Percentiles rank a stretch among this genome's conserved stretches.
Evolutionary conservation across 225 moss, liverwort and hornwort genomes (phyloP).

Genomic region (Bryum argenteum): DNA sequence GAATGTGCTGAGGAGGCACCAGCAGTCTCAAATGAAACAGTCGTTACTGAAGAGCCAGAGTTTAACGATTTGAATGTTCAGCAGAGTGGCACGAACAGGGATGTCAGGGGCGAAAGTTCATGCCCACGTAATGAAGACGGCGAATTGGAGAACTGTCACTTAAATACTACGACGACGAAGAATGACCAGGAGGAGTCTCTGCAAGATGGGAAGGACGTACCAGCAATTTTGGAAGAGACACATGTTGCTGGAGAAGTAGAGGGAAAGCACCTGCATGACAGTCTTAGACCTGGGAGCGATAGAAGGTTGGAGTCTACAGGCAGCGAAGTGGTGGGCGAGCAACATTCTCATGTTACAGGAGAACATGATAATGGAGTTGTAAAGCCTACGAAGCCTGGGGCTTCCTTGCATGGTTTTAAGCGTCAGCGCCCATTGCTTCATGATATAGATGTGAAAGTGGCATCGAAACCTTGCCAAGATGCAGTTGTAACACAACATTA

Average conservation of each 20-base stretch:
- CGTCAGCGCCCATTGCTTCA: conserved; percentile 32
- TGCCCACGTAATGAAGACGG: conserved; percentile 16
- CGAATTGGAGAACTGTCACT: conserved; percentile 11
- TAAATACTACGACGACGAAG: conserved; percentile 29
- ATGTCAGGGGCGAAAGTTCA: conserved; percentile 19
- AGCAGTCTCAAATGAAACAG: conserved; percentile 13
- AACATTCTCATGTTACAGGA: conserved; percentile 7
- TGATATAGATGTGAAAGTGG: conserved; percentile 23
- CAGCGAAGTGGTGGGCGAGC: conserved; percentile 10
- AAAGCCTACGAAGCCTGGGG: conserved; percentile 21
- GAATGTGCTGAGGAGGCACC: conserved; percentile 15
- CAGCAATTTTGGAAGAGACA: conserved; percentile 17
- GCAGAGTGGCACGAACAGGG: background rate
- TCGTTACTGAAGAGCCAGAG: conserved; percentile 11
- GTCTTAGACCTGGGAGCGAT: background rate
- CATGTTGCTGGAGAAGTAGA: conserved; percentile 11
- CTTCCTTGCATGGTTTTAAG: conserved; percentile 19
- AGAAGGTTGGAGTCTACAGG: conserved; percentile 23
- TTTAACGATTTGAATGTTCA: conserved; percentile 1
- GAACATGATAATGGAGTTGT: conserved; percentile 17
- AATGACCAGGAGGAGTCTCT: conserved; percentile 20
- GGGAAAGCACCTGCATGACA: conserved; percentile 7
- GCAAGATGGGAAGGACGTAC: conserved; percentile 10
- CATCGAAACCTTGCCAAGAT: conserved; percentile 30
- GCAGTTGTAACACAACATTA: conserved; percentile 49